Conservation (phyloP, 2,329 filamentous ascomycete species). For the Apiospora hydei region DNA sequence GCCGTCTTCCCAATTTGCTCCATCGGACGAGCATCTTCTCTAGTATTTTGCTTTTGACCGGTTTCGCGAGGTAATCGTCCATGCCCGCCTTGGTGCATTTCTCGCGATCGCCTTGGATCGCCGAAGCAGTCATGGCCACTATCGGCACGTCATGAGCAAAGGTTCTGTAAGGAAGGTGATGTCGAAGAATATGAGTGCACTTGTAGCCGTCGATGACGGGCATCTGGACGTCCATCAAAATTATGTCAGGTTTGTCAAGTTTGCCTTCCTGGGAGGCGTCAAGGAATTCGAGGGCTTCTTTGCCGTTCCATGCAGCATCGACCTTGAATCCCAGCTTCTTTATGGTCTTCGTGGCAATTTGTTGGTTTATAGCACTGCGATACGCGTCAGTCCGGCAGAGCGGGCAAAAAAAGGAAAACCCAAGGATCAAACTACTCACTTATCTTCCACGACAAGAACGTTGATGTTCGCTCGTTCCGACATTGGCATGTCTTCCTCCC, state of each 20-base stretch:
- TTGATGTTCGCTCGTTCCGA: constrained; percentile 69
- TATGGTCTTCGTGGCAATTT: constrained; percentile 79
- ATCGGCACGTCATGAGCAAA: constrained; percentile 72
- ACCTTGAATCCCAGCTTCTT: constrained; percentile 76
- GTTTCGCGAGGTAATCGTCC: constrained; percentile 79
- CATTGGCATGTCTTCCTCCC: constrained; percentile 55
- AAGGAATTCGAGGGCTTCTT: constrained; percentile 80
- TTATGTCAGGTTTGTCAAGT: constrained; percentile 71
- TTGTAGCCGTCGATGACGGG: constrained; percentile 80
- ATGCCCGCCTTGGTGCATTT: constrained; percentile 78
- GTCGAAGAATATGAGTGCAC: constrained; percentile 76
- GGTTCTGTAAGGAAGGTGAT: constrained; percentile 69
- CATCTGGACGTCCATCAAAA: constrained; percentile 82
- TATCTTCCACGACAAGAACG: constrained; percentile 83
- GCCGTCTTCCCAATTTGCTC: constrained; percentile 51
- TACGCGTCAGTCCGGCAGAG: constrained; percentile 29
- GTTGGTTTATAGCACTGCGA: constrained; percentile 69
- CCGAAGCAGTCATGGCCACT: constrained; percentile 82
- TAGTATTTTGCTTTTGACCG: constrained; percentile 71
- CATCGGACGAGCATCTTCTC: constrained; percentile 77
- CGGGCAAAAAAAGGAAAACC: neutral
- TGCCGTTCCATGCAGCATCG: constrained; percentile 77
- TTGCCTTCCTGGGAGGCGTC: constrained; percentile 58
- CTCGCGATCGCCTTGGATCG: constrained; percentile 78
- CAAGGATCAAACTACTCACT: constrained; percentile 56